phyloP scores from a whole-genome alignment of 164 flowering plant genomes.

The Kalanchoe fedtschenkoi region DNA sequence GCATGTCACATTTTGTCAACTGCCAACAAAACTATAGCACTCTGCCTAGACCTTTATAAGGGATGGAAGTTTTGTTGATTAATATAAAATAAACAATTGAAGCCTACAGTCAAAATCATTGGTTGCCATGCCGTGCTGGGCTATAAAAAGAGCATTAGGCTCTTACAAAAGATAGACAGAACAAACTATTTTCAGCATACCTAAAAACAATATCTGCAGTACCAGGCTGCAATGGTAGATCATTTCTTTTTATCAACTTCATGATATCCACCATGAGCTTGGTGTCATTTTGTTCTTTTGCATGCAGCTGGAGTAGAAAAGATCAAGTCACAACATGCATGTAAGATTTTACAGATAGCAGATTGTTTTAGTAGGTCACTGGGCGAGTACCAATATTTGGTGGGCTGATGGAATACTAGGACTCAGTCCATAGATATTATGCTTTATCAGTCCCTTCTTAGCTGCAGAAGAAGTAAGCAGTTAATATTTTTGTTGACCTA shows the following conservation, averaged over 20 bases:
- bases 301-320: constrained; percentile 45
- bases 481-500: not conserved
- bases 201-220: constrained; percentile 94
- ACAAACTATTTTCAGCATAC: constrained; percentile 18
- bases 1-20: not conserved
- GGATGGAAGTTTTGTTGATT: not conserved
- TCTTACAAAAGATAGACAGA: not conserved
- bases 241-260: constrained; percentile 60
- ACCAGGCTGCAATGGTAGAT: constrained; percentile 68
- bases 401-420: constrained; percentile 71
- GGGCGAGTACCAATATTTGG: constrained; percentile 52
- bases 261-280: constrained; percentile 61
- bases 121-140: not conserved
- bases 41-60: not conserved
- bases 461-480: constrained; percentile 30
- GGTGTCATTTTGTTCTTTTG: constrained; percentile 61
- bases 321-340: constrained; percentile 2
- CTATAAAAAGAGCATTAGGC: not conserved
- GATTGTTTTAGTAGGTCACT: not conserved
- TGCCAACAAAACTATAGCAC: not conserved
- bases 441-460: constrained; percentile 61
- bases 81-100: not conserved
- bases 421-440: constrained; percentile 70
- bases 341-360: not conserved
- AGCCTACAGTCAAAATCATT: not conserved